Conservation (phyloP, 768 basidiomycete genomes). For the Cystofilobasidium bisporidii region DNA sequence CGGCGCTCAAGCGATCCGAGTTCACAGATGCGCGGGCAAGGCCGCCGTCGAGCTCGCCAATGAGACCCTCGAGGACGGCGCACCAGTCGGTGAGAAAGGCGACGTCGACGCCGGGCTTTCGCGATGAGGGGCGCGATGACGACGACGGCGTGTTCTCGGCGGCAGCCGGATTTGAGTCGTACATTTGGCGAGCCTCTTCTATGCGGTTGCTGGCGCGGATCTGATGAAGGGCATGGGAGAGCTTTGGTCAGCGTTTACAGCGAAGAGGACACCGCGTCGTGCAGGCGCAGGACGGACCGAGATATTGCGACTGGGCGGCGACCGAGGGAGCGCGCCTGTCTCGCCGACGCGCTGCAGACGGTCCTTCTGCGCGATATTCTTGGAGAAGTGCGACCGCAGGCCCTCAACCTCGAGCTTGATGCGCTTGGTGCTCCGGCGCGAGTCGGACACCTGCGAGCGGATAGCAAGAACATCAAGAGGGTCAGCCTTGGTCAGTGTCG, state of each 20-base stretch:
- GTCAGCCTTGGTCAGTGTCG: not conserved
- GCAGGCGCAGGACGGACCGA: not conserved
- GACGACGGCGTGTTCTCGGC: not conserved
- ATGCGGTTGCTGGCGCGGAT: conserved; percentile 1
- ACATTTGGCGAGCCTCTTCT: conserved; percentile 5
- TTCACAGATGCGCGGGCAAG: not conserved
- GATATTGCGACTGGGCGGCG: conserved; percentile 21
- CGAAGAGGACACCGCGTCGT: not conserved
- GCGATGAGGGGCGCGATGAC: not conserved
- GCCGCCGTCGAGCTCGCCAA: conserved; percentile 18
- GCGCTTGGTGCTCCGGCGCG: conserved; percentile 12
- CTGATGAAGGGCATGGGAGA: not conserved
- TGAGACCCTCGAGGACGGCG: conserved; percentile 15
- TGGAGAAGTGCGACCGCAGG: conserved; percentile 21
- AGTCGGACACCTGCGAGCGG: not conserved
- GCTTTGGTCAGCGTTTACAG: not conserved
- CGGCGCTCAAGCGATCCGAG: conserved; percentile 4
- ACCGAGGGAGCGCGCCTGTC: conserved; percentile 11
- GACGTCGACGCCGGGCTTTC: conserved; percentile 18
- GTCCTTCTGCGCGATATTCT: conserved; percentile 21
- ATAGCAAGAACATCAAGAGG: not conserved
- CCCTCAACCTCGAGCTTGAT: conserved; percentile 20
- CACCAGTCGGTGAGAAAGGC: conserved; percentile 26
- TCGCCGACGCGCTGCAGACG: conserved; percentile 14
- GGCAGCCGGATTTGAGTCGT: not conserved